Evolutionary conservation across 805 yeast genomes (phyloP).

Genomic region (Starmerella stigmatis): DNA sequence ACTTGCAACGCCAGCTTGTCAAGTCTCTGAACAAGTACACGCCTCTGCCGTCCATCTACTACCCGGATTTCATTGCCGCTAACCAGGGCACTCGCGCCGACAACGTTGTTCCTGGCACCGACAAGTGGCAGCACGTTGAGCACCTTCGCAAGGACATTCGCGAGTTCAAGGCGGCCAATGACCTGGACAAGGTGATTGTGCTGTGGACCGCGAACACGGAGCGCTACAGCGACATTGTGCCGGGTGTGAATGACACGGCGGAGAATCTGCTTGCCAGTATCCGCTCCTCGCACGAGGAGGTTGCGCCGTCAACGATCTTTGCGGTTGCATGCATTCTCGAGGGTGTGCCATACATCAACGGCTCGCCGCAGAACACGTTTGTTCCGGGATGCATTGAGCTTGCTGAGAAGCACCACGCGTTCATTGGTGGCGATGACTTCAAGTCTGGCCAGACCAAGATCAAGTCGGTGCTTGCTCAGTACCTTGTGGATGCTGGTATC

Average conservation of each 20-base stretch:
- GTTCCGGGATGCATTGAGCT: conserved; percentile 90
- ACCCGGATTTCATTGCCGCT: conserved; percentile 93
- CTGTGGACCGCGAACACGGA: conserved; percentile 98
- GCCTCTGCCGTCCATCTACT: conserved; percentile 80
- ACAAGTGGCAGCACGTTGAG: conserved; percentile 86
- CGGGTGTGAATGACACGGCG: conserved; percentile 80
- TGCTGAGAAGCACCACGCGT: conserved; percentile 63
- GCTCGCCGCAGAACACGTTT: conserved; percentile 95
- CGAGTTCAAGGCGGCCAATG: conserved; percentile 60
- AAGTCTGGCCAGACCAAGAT: conserved; percentile 93
- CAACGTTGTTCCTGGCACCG: conserved; percentile 59
- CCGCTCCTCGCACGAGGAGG: conserved; percentile 69
- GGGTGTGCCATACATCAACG: conserved; percentile 81
- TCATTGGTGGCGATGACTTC: conserved; percentile 95
- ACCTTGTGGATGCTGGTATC: conserved; percentile 93
- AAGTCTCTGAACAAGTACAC: conserved; percentile 48
- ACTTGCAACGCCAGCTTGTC: conserved; percentile 65
- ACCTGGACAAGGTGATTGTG: conserved; percentile 76
- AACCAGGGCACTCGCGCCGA: conserved; percentile 89
- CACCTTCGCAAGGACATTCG: conserved; percentile 72
- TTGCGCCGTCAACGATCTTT: conserved; percentile 86
- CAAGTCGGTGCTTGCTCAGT: conserved; percentile 92
- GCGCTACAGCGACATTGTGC: conserved; percentile 67
- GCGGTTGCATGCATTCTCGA: conserved; percentile 91
- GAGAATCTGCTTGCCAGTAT: conserved; percentile 66